Evolutionary conservation across 108 stramenopile genomes (phyloP).

Genomic region (Hondaea fermentalgiana): DNA sequence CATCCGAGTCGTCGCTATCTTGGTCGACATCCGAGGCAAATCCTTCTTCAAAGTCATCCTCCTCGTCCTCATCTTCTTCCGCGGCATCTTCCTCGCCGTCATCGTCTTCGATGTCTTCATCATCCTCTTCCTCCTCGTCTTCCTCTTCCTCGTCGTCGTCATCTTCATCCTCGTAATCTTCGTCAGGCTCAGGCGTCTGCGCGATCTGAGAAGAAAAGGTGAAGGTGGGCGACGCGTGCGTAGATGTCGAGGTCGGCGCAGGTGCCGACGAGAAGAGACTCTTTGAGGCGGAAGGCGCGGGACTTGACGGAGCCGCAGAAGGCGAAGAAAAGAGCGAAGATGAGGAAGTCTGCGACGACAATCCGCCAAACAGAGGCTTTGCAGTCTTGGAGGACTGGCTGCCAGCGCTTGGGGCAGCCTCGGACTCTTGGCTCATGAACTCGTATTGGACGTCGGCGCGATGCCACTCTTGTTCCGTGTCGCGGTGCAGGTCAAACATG

Average conservation of each 20-base stretch:
- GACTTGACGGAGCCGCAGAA: background rate
- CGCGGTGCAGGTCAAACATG: background rate
- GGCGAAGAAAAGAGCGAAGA: background rate
- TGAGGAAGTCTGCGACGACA: too few species aligned
- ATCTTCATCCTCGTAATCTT: background rate
- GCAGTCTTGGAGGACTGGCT: too few species aligned
- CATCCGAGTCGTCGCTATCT: background rate
- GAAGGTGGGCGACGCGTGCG: background rate
- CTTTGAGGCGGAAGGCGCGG: background rate
- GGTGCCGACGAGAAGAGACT: background rate
- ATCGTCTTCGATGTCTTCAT: too few species aligned
- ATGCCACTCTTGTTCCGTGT: background rate
- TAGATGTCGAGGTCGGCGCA: background rate
- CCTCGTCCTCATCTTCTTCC: too few species aligned
- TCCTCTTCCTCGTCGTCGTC: background rate
- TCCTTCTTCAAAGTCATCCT: background rate
- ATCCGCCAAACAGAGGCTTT: too few species aligned
- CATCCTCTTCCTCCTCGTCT: background rate
- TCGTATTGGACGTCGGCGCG: background rate
- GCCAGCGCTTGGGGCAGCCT: background rate
- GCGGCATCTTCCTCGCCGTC: too few species aligned
- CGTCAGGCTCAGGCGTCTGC: background rate
- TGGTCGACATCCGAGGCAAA: background rate
- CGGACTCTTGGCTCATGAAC: background rate
- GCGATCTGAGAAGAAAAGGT: background rate